Evolutionary conservation across 2,329 filamentous ascomycete species (phyloP), one percentile per base, ranked within the genome.

Genomic region (Chaetomium olivaceum): DNA sequence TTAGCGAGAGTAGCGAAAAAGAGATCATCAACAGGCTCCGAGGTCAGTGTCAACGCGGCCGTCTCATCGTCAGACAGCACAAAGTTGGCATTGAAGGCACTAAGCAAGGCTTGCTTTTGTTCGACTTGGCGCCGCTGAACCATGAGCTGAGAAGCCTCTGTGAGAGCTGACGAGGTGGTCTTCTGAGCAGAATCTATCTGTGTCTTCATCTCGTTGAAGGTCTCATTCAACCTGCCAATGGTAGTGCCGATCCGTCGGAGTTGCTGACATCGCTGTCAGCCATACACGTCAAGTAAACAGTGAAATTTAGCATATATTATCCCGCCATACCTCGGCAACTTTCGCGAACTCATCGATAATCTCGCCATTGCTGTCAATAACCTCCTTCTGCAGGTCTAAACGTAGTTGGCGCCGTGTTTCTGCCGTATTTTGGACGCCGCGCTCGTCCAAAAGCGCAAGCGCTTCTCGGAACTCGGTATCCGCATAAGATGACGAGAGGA

Each of bases 401-500:
- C 93, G 88, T 19, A 98, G 79, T 65, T 91, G 89, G 6, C 94
- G 87, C 60, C 95, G 86, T 2, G 89, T 90, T 70, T 93, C 91
- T 11, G 91, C 84, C 14, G 87, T 91, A 75, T 96, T 97, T 63
- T 84, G 80, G 16, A 93, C 77, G 0, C 84, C 83, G 43, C 91
- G 85, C 58, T 86, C 80, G 77, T 97, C 94, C 23, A 98, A 80
- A 0, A 95, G 87, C 61, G 86, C 82, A 33, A 99, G 80, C 16
- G 93, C 89, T 80, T 96, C 91, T 70, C 92, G 87, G 71, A 98
- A 96, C 71, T 97, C 94, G 5, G 91, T 84, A 77, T 98, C 95
- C 7, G 93, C 91, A 78, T 97, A 97, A 0, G 94, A 97, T 2
- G 92, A 89, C 4, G 95, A 97, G 58, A 98, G 85, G 50, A 98